Evolutionary conservation across 805 yeast genomes (phyloP).

Genomic region (Nakazawaea siamensis): DNA sequence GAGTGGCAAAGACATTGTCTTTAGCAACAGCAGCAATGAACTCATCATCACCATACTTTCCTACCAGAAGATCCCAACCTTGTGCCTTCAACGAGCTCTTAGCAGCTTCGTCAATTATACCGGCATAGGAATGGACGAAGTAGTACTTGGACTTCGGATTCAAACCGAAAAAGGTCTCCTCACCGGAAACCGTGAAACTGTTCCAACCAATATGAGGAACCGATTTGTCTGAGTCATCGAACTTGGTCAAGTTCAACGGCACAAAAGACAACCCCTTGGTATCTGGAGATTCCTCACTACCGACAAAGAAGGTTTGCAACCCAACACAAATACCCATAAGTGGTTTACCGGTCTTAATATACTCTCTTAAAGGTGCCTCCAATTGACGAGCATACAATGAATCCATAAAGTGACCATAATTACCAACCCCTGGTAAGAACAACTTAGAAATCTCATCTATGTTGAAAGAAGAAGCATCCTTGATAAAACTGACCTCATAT

Average conservation of each 20-base stretch:
- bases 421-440: conserved; percentile 95
- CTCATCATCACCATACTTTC: conserved; percentile 68
- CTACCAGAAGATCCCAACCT: conserved; percentile 67
- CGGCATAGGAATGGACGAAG: conserved; percentile 94
- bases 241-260: conserved; percentile 46
- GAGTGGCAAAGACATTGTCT: conserved; percentile 87
- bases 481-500: conserved; percentile 54
- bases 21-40: conserved; percentile 78
- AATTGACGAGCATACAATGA: conserved; percentile 56
- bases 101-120: conserved; percentile 37
- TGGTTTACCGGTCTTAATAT: conserved; percentile 71
- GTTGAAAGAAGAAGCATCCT: conserved; percentile 46
- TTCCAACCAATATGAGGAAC: conserved; percentile 99
- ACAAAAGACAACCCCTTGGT: conserved; percentile 52
- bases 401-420: conserved; percentile 87
- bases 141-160: conserved; percentile 69
- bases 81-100: conserved; percentile 23
- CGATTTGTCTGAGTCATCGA: conserved; percentile 56
- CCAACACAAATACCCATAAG: conserved; percentile 98
- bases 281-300: conserved; percentile 67
- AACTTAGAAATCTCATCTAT: conserved; percentile 42
- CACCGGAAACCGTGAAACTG: conserved; percentile 16
- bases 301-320: conserved; percentile 71
- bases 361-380: conserved; percentile 54
- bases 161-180: conserved; percentile 47